These are phyloP conservation scores for Combretum micranthum DNA, from an alignment of 345 rosid genomes.

Conservation along the genomic window DNA sequence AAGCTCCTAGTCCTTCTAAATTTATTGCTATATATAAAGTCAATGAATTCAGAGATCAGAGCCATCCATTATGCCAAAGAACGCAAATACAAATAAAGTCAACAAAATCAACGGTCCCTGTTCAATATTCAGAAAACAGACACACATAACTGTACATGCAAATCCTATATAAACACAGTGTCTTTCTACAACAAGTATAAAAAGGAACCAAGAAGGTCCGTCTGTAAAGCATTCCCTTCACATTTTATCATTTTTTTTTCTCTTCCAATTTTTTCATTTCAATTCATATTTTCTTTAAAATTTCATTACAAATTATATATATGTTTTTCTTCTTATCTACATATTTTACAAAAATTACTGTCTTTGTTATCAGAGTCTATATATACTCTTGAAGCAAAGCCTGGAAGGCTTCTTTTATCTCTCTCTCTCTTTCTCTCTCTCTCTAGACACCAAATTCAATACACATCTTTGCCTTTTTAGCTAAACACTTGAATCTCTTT, in stretches of 20 bases:
- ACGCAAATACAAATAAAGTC: too few relatives aligned
- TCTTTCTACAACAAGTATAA: constrained; percentile 1
- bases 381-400: constrained; percentile 29
- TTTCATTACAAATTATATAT: neutral
- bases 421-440: constrained; percentile 15
- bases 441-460: constrained; percentile 7
- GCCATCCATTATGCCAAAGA: too few relatives aligned
- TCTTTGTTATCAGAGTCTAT: constrained; percentile 14
- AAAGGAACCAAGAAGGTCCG: neutral
- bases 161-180: neutral
- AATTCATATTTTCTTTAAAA: neutral
- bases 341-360: neutral
- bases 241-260: too few relatives aligned
- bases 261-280: neutral
- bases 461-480: constrained; percentile 1
- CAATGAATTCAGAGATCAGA: too few relatives aligned
- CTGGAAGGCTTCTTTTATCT: constrained; percentile 1
- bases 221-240: too few relatives aligned
- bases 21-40: too few relatives aligned
- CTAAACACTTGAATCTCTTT: constrained; percentile 13
- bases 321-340: neutral
- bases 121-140: too few relatives aligned
- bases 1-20: too few relatives aligned
- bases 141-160: too few relatives aligned
- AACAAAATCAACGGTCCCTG: too few relatives aligned